Percentiles rank a stretch among this genome's conserved stretches.
phyloP scores from a whole-genome alignment of 2,329 filamentous ascomycete species.

The Talaromyces sp. region DNA sequence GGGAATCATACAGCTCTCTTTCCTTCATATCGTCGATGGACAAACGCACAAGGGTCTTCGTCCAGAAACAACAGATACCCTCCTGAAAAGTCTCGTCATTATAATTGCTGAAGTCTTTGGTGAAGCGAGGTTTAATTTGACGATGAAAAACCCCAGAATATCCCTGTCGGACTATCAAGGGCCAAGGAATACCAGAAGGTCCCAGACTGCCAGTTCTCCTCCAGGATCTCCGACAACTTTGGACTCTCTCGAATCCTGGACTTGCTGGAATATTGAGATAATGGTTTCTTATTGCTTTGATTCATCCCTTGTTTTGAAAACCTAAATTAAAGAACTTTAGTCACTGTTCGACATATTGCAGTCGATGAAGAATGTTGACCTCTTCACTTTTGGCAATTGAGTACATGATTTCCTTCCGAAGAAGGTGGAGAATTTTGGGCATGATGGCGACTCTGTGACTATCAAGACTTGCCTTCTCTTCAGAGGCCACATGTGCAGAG shows the following conservation, averaged over 20 bases:
- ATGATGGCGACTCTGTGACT: neutral
- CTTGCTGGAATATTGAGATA: constrained; percentile 22
- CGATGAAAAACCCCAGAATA: neutral
- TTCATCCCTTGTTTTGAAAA: constrained; percentile 1
- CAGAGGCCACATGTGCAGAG: too few relatives aligned
- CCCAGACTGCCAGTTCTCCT: neutral
- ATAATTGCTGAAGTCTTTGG: neutral
- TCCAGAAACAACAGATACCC: too few relatives aligned
- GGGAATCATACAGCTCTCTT: too few relatives aligned
- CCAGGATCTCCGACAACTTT: neutral
- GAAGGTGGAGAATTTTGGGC: constrained; percentile 10
- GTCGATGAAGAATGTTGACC: constrained; percentile 26
- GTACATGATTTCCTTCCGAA: constrained; percentile 25
- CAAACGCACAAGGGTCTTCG: too few relatives aligned
- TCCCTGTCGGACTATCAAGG: neutral
- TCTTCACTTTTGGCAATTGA: constrained; percentile 21
- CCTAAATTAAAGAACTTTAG: constrained; percentile 15
- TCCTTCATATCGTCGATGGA: too few relatives aligned
- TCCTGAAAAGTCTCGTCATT: neutral
- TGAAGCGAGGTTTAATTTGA: neutral
- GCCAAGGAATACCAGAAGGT: neutral
- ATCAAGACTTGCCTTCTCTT: too few relatives aligned
- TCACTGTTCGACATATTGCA: constrained; percentile 20
- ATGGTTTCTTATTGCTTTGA: constrained; percentile 22
- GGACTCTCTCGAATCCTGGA: neutral